Conservation (phyloP, 805 yeast species). For the Suhomyces kilbournensis region DNA sequence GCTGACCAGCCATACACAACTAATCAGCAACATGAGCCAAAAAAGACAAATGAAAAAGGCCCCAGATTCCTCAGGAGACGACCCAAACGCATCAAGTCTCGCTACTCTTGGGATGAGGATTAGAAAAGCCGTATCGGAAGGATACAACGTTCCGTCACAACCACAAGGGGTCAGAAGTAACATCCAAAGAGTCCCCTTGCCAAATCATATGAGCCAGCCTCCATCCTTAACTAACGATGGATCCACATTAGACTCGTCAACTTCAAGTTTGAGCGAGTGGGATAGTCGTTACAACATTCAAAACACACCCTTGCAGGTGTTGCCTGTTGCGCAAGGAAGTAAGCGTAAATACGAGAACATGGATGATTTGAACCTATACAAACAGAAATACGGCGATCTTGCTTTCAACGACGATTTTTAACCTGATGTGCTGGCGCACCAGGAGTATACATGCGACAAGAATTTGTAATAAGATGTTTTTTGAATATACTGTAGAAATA, state of each 20-base stretch:
- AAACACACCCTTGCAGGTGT: slow-evolving; percentile 10
- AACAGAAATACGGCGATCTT: slow-evolving; percentile 43
- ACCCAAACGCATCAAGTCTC: slow-evolving; percentile 38
- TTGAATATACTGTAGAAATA: not conserved
- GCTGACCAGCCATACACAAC: not conserved
- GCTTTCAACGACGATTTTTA: slow-evolving; percentile 50
- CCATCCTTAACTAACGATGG: slow-evolving; percentile 43
- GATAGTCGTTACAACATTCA: slow-evolving; percentile 17
- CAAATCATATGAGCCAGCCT: slow-evolving; percentile 38
- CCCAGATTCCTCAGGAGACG: slow-evolving; percentile 21
- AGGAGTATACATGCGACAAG: not conserved
- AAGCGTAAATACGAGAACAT: slow-evolving; percentile 21
- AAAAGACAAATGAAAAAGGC: slow-evolving; percentile 36
- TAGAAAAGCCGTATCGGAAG: slow-evolving; percentile 63
- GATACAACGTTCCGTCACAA: slow-evolving; percentile 35
- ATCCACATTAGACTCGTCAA: slow-evolving; percentile 41
- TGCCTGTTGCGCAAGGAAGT: slow-evolving; percentile 4
- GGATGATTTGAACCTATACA: slow-evolving; percentile 18
- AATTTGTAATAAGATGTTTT: not conserved
- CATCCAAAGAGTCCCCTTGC: slow-evolving; percentile 37
- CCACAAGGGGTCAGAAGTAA: slow-evolving; percentile 9
- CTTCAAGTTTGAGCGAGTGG: slow-evolving; percentile 44
- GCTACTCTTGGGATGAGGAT: slow-evolving; percentile 69
- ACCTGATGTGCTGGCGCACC: not conserved
- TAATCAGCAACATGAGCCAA: not conserved